phyloP scores from a whole-genome alignment of 768 basidiomycete genomes.

The Hemileccinum impolitum region DNA sequence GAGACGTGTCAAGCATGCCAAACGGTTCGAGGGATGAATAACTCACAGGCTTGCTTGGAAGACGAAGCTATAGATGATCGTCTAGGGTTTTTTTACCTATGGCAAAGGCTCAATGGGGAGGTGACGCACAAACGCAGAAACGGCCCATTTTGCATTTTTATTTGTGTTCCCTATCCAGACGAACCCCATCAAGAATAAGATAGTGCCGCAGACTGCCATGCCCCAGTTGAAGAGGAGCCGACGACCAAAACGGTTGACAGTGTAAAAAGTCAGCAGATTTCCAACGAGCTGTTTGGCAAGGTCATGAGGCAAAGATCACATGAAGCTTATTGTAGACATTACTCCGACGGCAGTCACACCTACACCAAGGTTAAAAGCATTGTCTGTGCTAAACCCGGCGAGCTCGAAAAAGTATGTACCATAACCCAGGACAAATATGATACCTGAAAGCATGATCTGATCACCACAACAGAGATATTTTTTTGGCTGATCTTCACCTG shows the following conservation, averaged over 20 bases:
- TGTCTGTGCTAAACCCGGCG: slow-evolving; percentile 26
- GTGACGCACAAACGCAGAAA: slow-evolving; percentile 21
- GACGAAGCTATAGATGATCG: slow-evolving; percentile 30
- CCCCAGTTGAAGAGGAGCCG: slow-evolving; percentile 29
- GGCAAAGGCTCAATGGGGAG: too few species aligned
- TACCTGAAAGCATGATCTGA: slow-evolving; percentile 10
- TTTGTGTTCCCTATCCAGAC: slow-evolving; percentile 18
- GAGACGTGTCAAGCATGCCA: background rate
- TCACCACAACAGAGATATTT: background rate
- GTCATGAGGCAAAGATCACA: background rate
- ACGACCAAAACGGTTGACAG: slow-evolving; percentile 23
- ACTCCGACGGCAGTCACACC: slow-evolving; percentile 29
- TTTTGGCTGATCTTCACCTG: slow-evolving; percentile 11
- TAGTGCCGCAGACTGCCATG: slow-evolving; percentile 20
- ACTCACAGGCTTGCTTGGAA: slow-evolving; percentile 27
- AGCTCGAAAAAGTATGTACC: slow-evolving; percentile 37
- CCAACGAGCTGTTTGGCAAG: slow-evolving; percentile 17
- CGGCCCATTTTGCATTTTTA: slow-evolving; percentile 20
- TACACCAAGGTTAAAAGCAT: slow-evolving; percentile 33
- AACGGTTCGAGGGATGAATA: background rate
- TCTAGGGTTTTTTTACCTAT: slow-evolving; percentile 9
- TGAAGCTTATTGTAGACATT: background rate
- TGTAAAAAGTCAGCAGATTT: slow-evolving; percentile 27
- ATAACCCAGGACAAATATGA: slow-evolving; percentile 26
- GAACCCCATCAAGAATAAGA: slow-evolving; percentile 27